Evolutionary conservation across 345 rosid species (phyloP), one percentile per base, ranked within the genome.

Genomic region (Noccaea bulbosa): DNA sequence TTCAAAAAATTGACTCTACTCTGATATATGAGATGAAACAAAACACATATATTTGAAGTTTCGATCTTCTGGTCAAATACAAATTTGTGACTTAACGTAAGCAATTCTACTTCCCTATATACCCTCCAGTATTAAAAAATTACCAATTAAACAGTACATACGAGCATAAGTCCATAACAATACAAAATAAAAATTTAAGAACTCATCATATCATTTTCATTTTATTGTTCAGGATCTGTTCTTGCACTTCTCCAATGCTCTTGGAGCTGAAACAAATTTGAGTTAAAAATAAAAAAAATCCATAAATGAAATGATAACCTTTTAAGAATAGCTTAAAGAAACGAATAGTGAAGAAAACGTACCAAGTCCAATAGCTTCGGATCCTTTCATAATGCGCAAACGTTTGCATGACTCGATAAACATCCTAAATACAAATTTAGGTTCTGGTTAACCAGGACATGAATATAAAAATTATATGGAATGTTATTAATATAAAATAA

Each of bases 331-430:
- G 27, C 12, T 17, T 12, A 22, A 20, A 8, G 12, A 45, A 56
- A 44, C 9, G 6, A 45, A 35, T 44, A 67, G 20, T 17, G 45
- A 56, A 56, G 17, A 51, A 57, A 47, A 15, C 40, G 5, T 86
- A 92, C 98, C 95, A 8, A 90, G 91, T n/a, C 98, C 96, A 78
- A 90, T 83, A 43, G 95, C 95, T 78, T 92, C 98, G 1, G 98
- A 88, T 70, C 95, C 95, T 78, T 88, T 92, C 96, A 92, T 88
- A 59, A 90, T 81, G 79, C 96, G 96, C 72, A 92, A 70, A 62
- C 98, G 95, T 83, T 85, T 90, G 90, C 98, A 92, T 34, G 98
- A 88, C 47, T 84, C 86, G 3, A 90, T 91, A 51, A 90, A 92
- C 96, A 92, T 92, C 83, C 96, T 92, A 81, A 52, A 62, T 47